Percentiles rank a stretch among this genome's conserved stretches.
phyloP scores from a whole-genome alignment of 108 stramenopile species.

The Nitzschia sp. region DNA sequence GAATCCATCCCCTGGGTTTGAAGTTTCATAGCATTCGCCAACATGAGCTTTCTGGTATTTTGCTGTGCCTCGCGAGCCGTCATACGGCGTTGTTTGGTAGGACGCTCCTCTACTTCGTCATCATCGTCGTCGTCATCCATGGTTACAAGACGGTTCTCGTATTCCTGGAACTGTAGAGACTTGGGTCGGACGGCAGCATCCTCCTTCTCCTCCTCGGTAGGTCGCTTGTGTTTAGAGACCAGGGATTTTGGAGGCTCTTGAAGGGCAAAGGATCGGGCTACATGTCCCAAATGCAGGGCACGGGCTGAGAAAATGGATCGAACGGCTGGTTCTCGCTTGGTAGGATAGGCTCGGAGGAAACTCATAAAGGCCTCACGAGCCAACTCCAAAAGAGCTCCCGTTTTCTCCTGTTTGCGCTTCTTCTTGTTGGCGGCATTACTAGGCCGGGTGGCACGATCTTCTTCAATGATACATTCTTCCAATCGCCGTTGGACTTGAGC shows the following conservation, averaged over 20 bases:
- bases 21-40: conserved; percentile 43
- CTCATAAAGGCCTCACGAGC: conserved; percentile 76
- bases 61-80: neutral
- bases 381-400: conserved; percentile 56
- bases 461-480: conserved; percentile 67
- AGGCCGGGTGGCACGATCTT: conserved; percentile 24
- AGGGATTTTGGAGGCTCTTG: conserved; percentile 80
- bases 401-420: conserved; percentile 27
- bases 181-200: conserved; percentile 21
- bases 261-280: conserved; percentile 82
- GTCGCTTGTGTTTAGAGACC: conserved; percentile 39
- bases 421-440: conserved; percentile 29
- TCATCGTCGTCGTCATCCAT: conserved; percentile 9
- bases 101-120: conserved; percentile 1
- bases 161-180: conserved; percentile 31
- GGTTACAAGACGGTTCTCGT: conserved; percentile 5
- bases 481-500: conserved; percentile 20
- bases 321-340: conserved; percentile 78
- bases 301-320: conserved; percentile 80
- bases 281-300: conserved; percentile 83
- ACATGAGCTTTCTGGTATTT: conserved; percentile 31
- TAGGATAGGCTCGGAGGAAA: conserved; percentile 78
- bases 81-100: conserved; percentile 1
- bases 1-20: conserved; percentile 48
- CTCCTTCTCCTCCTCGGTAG: conserved; percentile 6